Evolutionary conservation across 352 stramenopile genomes (phyloP).

Genomic region (Globisporangium mamillatum): DNA sequence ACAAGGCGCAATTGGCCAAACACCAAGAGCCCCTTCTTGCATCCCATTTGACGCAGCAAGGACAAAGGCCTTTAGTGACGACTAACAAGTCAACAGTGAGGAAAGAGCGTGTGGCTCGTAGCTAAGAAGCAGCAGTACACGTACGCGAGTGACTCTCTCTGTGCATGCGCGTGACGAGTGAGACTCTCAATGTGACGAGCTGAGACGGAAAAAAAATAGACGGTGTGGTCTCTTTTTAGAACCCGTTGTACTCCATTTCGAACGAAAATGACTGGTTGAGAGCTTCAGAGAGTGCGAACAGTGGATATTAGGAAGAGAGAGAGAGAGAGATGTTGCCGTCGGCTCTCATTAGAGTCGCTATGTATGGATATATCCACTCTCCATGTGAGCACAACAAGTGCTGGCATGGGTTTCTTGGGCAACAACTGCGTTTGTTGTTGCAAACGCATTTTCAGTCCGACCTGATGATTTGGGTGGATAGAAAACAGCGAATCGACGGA

Average conservation of each 20-base stretch:
- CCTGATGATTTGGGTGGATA: neutral
- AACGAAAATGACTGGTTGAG: neutral
- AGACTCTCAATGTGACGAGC: neutral
- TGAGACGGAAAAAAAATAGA: neutral
- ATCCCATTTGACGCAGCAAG: neutral
- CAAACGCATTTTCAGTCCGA: neutral
- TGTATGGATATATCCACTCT: no score
- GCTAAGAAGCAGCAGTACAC: neutral
- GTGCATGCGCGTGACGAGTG: neutral
- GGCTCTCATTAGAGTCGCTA: no score
- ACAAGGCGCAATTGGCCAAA: neutral
- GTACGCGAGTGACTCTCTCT: neutral
- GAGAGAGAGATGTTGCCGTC: no score
- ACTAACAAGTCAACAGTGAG: neutral
- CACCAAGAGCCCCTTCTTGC: neutral
- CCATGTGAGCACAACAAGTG: no score
- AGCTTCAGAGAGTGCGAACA: neutral
- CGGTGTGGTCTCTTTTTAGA: neutral
- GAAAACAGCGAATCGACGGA: neutral
- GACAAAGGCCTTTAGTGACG: neutral
- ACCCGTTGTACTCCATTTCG: neutral
- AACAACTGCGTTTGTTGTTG: no score
- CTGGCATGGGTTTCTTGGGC: no score
- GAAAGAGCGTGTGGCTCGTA: neutral
- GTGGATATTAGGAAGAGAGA: no score